These are phyloP conservation scores for Trichoderma oligosporum DNA, from an alignment of 2,329 filamentous ascomycete species.

Conservation along the genomic window DNA sequence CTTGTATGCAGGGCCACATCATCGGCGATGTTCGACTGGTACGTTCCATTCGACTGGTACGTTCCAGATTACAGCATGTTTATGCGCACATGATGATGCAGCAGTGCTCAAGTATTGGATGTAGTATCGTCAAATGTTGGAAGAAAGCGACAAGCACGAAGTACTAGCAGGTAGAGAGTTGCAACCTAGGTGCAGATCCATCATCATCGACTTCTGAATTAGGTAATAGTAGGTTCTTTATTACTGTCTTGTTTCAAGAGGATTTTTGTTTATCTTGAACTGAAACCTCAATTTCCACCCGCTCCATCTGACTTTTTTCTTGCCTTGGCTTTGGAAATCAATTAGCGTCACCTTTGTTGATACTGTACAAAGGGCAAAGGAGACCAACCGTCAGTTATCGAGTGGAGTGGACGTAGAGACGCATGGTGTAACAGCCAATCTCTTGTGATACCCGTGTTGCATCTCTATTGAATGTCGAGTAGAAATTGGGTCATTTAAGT, in stretches of 20 bases:
- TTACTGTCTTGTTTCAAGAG: not conserved
- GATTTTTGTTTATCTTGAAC: not conserved
- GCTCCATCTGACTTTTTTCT: not conserved
- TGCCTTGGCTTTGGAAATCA: slow-evolving; percentile 12
- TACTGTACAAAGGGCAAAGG: not conserved
- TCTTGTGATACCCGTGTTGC: slow-evolving; percentile 3
- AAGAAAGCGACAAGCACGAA: not conserved
- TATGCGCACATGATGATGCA: slow-evolving; percentile 16
- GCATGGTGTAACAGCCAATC: slow-evolving; percentile 8
- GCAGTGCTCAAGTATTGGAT: not conserved
- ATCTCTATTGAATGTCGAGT: slow-evolving; percentile 1
- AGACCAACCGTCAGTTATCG: not conserved
- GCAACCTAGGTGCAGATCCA: slow-evolving; percentile 9
- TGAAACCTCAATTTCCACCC: not conserved
- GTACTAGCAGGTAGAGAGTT: too few species aligned
- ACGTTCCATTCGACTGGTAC: slow-evolving; percentile 6
- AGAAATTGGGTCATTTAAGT: not conserved
- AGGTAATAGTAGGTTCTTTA: slow-evolving; percentile 2
- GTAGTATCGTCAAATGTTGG: not conserved
- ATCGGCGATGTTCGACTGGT: slow-evolving; percentile 11
- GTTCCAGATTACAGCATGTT: slow-evolving; percentile 11
- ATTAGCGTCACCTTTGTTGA: not conserved
- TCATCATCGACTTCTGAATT: slow-evolving; percentile 13
- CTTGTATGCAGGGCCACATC: slow-evolving; percentile 13
- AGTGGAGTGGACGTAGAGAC: not conserved